Base-by-base conservation (phyloP, 2,329 filamentous ascomycete genomes). In the Arachnopeziza araneosa region DNA sequence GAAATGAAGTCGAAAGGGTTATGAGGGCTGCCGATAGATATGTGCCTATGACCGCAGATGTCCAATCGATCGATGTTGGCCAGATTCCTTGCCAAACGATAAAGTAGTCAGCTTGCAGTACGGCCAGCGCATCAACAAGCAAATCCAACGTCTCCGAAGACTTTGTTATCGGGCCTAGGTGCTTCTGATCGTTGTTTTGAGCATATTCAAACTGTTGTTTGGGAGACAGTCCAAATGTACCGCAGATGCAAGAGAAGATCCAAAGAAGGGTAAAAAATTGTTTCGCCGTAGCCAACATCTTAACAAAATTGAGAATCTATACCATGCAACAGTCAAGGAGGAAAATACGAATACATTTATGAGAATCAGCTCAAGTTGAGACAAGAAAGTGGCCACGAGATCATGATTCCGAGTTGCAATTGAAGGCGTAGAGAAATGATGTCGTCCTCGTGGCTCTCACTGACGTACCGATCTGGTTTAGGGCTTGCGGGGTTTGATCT, bases 11-110 rank as follows among this genome's bases (percentile, higher is more conserved):
- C 36, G 89, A 89, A 57, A 96, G 76, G n/a, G 88, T 87, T 19
- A 81, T 83, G 19, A 95, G 80, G 2, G 87, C 83, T 17, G 86
- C 89, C 0, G 90, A 88, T 44, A 96, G 76, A 59, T 93, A 86
- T 0, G 93, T 96, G 51, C 87, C 86, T 67, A 91, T 79, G 9
- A 97, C 91, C 3, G 93, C 93, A 21, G 87, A 88, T 0, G 93
- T 98, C 93, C 93, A 98, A 76, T 97, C 93, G 69, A 96, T 97
- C 32, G 90, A 83, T 1, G 81, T 80, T 0, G 92, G 91, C 91
- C 93, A 98, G 24, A 85, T 91, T 12, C 90, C 92, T 44, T 88
- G 77, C 80, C 89, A 89, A 4, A 88, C 76, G 53, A 86, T 81
- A 71, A 95, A 97, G 75, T 91, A 96, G 24, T 81, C 78, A 56